A percentile compares a stretch with the other conserved stretches of the same genome.
phyloP scores from a whole-genome alignment of 2,329 filamentous ascomycete genomes.

The Purpureocillium lavendulum region DNA sequence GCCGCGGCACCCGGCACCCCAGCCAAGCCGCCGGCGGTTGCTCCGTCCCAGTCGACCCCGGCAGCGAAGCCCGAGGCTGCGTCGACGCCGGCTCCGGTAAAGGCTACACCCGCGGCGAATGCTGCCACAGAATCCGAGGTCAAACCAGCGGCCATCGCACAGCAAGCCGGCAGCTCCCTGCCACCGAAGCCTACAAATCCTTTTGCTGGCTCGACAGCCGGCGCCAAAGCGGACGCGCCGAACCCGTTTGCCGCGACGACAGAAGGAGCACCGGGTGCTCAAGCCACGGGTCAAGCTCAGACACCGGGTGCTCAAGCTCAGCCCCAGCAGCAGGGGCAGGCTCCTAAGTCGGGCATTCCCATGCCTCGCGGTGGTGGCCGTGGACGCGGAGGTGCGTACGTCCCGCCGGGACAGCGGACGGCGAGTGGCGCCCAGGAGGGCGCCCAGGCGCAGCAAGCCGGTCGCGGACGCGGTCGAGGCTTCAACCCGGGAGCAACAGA shows the following conservation, averaged over 20 bases:
- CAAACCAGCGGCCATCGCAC: slow-evolving; percentile 1
- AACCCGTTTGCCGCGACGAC: slow-evolving; percentile 18
- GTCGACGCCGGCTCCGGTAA: neutral
- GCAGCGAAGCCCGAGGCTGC: slow-evolving; percentile 1
- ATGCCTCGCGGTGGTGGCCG: slow-evolving; percentile 32
- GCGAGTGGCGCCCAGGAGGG: slow-evolving; percentile 26
- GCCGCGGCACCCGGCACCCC: slow-evolving; percentile 7
- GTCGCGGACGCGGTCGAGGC: slow-evolving; percentile 25
- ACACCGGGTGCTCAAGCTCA: slow-evolving; percentile 11
- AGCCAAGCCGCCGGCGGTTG: slow-evolving; percentile 6
- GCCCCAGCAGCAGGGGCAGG: slow-evolving; percentile 11
- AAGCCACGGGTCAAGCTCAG: slow-evolving; percentile 8
- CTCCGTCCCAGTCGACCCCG: slow-evolving; percentile 14
- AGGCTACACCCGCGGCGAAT: neutral
- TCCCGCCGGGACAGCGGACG: slow-evolving; percentile 26
- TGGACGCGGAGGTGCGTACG: slow-evolving; percentile 28
- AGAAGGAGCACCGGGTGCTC: slow-evolving; percentile 7
- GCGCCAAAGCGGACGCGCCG: slow-evolving; percentile 7
- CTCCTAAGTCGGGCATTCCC: slow-evolving; percentile 27
- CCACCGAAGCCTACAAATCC: slow-evolving; percentile 19
- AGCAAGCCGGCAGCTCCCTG: neutral
- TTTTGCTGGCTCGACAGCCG: slow-evolving; percentile 17
- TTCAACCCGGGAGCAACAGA: slow-evolving; percentile 46
- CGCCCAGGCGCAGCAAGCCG: slow-evolving; percentile 18
- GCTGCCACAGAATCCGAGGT: neutral